Base-by-base conservation (phyloP, 176 grass and related monocot species). In the Juncus effusus region DNA sequence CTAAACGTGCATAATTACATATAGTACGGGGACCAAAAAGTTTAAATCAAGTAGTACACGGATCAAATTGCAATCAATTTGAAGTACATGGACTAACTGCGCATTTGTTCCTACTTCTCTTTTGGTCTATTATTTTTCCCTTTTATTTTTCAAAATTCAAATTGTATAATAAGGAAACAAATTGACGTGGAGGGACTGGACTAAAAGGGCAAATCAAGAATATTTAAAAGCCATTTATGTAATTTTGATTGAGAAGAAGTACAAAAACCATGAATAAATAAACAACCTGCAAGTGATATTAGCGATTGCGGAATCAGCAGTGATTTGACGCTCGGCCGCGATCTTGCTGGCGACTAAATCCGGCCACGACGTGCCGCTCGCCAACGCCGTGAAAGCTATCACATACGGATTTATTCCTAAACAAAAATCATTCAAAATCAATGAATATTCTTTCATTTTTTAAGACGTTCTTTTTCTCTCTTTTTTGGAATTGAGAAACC, bases 291-390 rank as follows among this genome's bases (percentile, higher is more conserved):
- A 96, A 68, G 84, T 96, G 69, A 96, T 96, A 72, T 96, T 96
- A 42, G 92, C 82, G 36, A 96, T 96, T 42, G 92, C 92, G 58
- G 92, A 96, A 79, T 96, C 85, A 42, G 92, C 92, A 0, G 87
- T 96, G 37, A 88, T 36, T 81, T 96, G 92, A 72, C 92, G 92
- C 74, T 96, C 87, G 41, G 92, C 87, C 60, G 92, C 92, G 69
- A 96, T 96, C 77, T 96, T 96, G 73, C 92, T 96, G 4, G 92
- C 92, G 62, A 96, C 85, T 57, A 96, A 69, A 83, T 96, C 92
- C 2, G 87, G 87, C 92, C 92, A 96, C 28, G 92, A 91, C 11
- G 92, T 96, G 75, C 92, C 92, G 70, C 76, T 57, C 0, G 87
- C 91, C 56, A 96, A 82, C 63, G 87, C 92, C 49, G 92, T 96